These are phyloP conservation scores for Alternaria gansuensis DNA, from an alignment of 2,329 filamentous ascomycete genomes.

Conservation along the genomic window DNA sequence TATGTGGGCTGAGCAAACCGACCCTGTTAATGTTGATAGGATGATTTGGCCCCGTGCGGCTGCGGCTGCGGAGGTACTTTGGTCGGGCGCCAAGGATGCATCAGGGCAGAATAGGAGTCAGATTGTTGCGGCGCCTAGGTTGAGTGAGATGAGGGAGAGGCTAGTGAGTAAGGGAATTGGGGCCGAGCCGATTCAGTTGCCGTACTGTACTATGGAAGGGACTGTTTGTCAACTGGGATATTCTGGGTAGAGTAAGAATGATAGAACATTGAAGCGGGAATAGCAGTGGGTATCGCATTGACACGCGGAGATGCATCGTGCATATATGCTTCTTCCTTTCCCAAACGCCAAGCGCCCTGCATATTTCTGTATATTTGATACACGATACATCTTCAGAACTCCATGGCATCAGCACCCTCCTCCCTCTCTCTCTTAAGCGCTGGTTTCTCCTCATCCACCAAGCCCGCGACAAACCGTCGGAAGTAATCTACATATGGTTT, in stretches of 20 bases:
- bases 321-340: neutral
- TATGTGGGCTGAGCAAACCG: slow-evolving; percentile 81
- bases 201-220: slow-evolving; percentile 72
- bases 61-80: slow-evolving; percentile 80
- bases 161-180: slow-evolving; percentile 73
- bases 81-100: slow-evolving; percentile 75
- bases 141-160: slow-evolving; percentile 79
- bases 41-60: slow-evolving; percentile 80
- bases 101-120: slow-evolving; percentile 74
- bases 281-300: neutral
- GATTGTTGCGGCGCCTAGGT: slow-evolving; percentile 71
- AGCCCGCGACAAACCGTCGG: slow-evolving; percentile 75
- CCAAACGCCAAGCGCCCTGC: neutral
- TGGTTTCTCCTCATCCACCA: slow-evolving; percentile 77
- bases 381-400: slow-evolving; percentile 61
- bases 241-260: neutral
- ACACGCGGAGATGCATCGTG: neutral
- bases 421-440: slow-evolving; percentile 64
- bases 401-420: slow-evolving; percentile 66
- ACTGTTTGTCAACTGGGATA: slow-evolving; percentile 42
- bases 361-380: neutral
- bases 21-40: slow-evolving; percentile 76
- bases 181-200: slow-evolving; percentile 74
- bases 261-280: neutral
- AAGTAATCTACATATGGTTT: slow-evolving; percentile 94